These are phyloP conservation scores for Papiliotrema nemorosa DNA, from an alignment of 1,284 basidiomycete species.

Conservation along the genomic window DNA sequence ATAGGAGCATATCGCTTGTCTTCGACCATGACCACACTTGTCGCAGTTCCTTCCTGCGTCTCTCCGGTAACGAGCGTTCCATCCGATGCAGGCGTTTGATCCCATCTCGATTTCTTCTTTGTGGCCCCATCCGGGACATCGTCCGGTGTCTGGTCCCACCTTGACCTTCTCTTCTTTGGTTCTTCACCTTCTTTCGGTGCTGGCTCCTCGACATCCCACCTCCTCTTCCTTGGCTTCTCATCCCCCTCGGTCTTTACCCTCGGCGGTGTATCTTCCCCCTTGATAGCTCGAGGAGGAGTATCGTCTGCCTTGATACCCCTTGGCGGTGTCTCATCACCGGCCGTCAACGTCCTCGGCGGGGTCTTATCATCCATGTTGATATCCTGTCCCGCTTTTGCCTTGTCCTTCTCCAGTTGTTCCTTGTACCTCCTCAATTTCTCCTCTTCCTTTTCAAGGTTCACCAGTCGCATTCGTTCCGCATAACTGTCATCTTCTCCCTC, in stretches of 20 bases:
- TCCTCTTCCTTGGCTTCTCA: constrained; percentile 63
- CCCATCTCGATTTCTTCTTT: constrained; percentile 65
- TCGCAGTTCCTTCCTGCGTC: constrained; percentile 42
- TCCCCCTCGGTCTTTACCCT: constrained; percentile 37
- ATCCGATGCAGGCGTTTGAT: constrained; percentile 44
- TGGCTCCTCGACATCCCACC: constrained; percentile 69
- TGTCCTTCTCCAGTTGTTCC: constrained; percentile 74
- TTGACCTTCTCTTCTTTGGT: constrained; percentile 86
- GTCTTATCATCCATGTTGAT: constrained; percentile 67
- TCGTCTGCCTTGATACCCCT: constrained; percentile 39
- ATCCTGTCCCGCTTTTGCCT: constrained; percentile 71
- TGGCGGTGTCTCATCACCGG: constrained; percentile 31
- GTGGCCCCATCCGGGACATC: constrained; percentile 59
- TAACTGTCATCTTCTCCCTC: constrained; percentile 75
- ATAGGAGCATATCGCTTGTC: constrained; percentile 94
- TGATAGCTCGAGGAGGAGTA: constrained; percentile 29
- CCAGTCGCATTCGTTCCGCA: constrained; percentile 91
- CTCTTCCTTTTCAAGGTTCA: constrained; percentile 91
- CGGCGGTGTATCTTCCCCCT: constrained; percentile 26
- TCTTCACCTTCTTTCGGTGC: constrained; percentile 43
- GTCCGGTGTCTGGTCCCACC: constrained; percentile 87
- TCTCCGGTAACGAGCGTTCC: constrained; percentile 25
- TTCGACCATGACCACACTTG: constrained; percentile 77
- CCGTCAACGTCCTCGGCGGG: constrained; percentile 33
- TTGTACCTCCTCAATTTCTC: constrained; percentile 75